Conservation (phyloP, 1,284 basidiomycete genomes). For the Malassezia sp. region DNA sequence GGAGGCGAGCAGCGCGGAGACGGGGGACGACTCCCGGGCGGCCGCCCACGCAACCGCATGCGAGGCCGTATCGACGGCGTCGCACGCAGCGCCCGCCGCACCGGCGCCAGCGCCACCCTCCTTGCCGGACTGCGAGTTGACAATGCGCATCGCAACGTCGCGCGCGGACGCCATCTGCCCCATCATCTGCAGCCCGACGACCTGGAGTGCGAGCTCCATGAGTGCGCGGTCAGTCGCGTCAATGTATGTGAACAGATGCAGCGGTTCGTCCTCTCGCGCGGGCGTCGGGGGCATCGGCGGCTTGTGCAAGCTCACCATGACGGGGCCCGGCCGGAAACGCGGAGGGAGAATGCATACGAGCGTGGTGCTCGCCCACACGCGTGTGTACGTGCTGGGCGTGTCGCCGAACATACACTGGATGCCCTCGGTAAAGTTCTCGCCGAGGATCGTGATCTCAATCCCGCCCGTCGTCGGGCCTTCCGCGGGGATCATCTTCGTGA, state of each 20-base stretch:
- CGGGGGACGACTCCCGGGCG: too few relatives aligned
- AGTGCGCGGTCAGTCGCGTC: slow-evolving; percentile 76
- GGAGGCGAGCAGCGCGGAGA: too few relatives aligned
- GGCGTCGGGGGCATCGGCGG: slow-evolving; percentile 21
- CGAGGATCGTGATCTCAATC: slow-evolving; percentile 85
- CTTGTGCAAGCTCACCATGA: slow-evolving; percentile 65
- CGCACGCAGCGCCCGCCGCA: too few relatives aligned
- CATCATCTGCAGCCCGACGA: slow-evolving; percentile 90
- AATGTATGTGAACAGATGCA: slow-evolving; percentile 62
- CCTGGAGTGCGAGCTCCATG: slow-evolving; percentile 90
- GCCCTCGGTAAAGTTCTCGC: slow-evolving; percentile 56
- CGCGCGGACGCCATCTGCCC: slow-evolving; percentile 84
- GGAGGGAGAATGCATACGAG: slow-evolving; percentile 86
- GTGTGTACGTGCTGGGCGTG: slow-evolving; percentile 66
- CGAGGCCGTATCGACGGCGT: too few relatives aligned
- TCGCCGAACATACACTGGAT: slow-evolving; percentile 75
- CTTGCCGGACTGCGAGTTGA: slow-evolving; percentile 34
- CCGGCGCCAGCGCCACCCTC: too few relatives aligned
- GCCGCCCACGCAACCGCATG: too few relatives aligned
- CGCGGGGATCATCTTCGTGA: slow-evolving; percentile 56
- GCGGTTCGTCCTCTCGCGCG: slow-evolving; percentile 49
- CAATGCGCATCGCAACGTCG: slow-evolving; percentile 60
- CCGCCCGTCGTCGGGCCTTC: slow-evolving; percentile 73
- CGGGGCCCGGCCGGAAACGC: slow-evolving; percentile 66
- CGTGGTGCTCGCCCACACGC: slow-evolving; percentile 84